Percentiles rank a stretch among this genome's conserved stretches.
phyloP scores from a whole-genome alignment of 768 basidiomycete genomes.

The Aureoboletus auriporus region DNA sequence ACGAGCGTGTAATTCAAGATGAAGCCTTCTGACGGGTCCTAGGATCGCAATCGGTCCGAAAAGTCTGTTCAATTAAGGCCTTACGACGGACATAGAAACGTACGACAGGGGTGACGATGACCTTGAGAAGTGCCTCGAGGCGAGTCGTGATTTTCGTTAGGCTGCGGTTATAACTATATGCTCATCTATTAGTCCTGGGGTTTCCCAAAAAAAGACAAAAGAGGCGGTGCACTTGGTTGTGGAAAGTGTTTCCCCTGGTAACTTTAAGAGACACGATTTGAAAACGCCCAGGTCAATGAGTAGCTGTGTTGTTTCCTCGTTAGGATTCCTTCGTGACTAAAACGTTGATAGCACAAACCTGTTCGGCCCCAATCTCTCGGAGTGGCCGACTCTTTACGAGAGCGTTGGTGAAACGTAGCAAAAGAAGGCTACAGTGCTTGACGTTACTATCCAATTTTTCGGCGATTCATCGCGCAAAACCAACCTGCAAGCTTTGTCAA shows the following conservation, averaged over 20 bases:
- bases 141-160: constrained; percentile 77
- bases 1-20: constrained; percentile 93
- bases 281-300: constrained; percentile 88
- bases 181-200: constrained; percentile 9
- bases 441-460: not conserved
- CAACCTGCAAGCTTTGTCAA: constrained; percentile 91
- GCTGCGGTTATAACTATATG: constrained; percentile 71
- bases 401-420: constrained; percentile 85
- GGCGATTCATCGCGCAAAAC: constrained; percentile 10
- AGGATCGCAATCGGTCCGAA: not conserved
- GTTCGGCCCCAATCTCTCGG: constrained; percentile 92
- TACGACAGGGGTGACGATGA: constrained; percentile 90
- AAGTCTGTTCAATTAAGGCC: not conserved
- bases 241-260: constrained; percentile 69
- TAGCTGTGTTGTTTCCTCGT: constrained; percentile 43
- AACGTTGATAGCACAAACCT: constrained; percentile 43
- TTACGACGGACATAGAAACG: constrained; percentile 27
- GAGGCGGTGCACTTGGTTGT: constrained; percentile 47
- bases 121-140: constrained; percentile 90
- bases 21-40: constrained; percentile 93
- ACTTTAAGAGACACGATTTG: constrained; percentile 75
- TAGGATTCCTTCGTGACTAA: not conserved
- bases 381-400: constrained; percentile 89
- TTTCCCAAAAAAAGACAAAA: not conserved
- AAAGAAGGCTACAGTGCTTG: constrained; percentile 54